phyloP scores from a whole-genome alignment of 371 early-diverging fungal genomes.

The Blastocladiella emersonii region DNA sequence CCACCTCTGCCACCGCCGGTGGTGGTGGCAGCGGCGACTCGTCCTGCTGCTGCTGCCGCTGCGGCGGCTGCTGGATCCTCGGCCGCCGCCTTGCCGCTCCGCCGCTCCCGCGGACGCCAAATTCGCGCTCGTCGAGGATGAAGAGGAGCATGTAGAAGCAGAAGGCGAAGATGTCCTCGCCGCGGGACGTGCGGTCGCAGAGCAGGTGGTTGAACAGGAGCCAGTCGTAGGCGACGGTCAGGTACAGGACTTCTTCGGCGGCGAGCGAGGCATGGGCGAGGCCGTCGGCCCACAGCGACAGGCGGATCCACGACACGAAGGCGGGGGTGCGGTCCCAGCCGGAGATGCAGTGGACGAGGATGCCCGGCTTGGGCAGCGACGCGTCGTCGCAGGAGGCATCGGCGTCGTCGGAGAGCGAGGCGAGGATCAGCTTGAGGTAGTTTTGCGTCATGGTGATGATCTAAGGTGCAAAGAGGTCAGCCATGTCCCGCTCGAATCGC shows the following conservation, averaged over 20 bases:
- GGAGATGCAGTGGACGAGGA: slow-evolving; percentile 8
- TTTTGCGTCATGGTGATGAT: slow-evolving; percentile 4
- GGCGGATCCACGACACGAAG: slow-evolving; percentile 5
- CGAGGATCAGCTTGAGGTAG: slow-evolving; percentile 6
- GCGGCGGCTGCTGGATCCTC: background rate
- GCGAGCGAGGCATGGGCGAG: slow-evolving; percentile 3
- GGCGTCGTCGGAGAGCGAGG: background rate
- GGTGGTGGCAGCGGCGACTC: background rate
- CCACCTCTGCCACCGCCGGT: background rate
- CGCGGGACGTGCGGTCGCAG: slow-evolving; percentile 2
- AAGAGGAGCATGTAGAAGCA: slow-evolving; percentile 8
- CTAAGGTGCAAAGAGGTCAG: background rate
- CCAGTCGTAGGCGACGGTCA: slow-evolving; percentile 9
- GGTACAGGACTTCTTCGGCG: slow-evolving; percentile 9
- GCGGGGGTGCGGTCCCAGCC: slow-evolving; percentile 9
- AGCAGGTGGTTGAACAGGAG: slow-evolving; percentile 5
- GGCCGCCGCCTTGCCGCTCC: background rate
- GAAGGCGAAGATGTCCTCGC: slow-evolving; percentile 8
- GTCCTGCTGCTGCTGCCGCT: background rate
- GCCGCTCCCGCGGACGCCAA: too few species aligned
- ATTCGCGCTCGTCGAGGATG: background rate
- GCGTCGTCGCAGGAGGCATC: background rate
- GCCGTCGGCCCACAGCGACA: slow-evolving; percentile 10
- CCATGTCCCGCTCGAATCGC: too few species aligned
- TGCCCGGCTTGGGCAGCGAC: background rate